Conservation (phyloP, 1,284 basidiomycete genomes). For the Microbotryum intermedium region DNA sequence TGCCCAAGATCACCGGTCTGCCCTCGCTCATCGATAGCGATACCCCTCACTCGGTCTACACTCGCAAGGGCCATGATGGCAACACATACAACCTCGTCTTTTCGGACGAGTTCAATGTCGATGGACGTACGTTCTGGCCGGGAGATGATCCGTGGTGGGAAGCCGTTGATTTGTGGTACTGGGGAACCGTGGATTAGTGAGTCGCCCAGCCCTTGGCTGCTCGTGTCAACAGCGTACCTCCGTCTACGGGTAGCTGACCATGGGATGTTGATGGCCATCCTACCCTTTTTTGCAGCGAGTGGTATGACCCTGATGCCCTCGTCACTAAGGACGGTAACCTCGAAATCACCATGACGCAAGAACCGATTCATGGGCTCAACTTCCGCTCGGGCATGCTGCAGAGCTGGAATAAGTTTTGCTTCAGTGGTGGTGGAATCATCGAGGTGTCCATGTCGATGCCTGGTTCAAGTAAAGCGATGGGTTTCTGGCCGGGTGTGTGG, state of each 20-base stretch:
- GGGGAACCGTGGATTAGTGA: slow-evolving; percentile 41
- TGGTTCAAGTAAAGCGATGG: slow-evolving; percentile 52
- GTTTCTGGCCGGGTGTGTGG: slow-evolving; percentile 37
- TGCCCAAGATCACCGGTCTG: slow-evolving; percentile 28
- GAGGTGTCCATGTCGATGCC: slow-evolving; percentile 67
- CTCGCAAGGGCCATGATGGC: slow-evolving; percentile 32
- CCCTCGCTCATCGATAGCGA: slow-evolving; percentile 39
- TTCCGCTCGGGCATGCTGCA: slow-evolving; percentile 52
- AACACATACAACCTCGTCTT: slow-evolving; percentile 50
- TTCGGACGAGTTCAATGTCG: slow-evolving; percentile 79
- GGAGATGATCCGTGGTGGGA: slow-evolving; percentile 64
- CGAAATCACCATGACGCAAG: slow-evolving; percentile 60
- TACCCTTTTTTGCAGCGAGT: neutral
- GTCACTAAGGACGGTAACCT: slow-evolving; percentile 70
- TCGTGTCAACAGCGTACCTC: slow-evolving; percentile 17
- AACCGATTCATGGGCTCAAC: slow-evolving; percentile 60
- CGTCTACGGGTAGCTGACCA: slow-evolving; percentile 26
- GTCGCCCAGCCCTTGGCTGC: slow-evolving; percentile 30
- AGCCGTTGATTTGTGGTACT: slow-evolving; percentile 66
- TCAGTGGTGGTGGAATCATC: slow-evolving; percentile 65
- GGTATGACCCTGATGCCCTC: slow-evolving; percentile 63
- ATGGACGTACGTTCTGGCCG: slow-evolving; percentile 69
- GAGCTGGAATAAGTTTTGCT: slow-evolving; percentile 90
- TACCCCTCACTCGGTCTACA: slow-evolving; percentile 35
- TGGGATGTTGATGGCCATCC: neutral